Evolutionary conservation across 371 early-diverging fungal species (phyloP).

Genomic region (Rhizomucor pusillus): DNA sequence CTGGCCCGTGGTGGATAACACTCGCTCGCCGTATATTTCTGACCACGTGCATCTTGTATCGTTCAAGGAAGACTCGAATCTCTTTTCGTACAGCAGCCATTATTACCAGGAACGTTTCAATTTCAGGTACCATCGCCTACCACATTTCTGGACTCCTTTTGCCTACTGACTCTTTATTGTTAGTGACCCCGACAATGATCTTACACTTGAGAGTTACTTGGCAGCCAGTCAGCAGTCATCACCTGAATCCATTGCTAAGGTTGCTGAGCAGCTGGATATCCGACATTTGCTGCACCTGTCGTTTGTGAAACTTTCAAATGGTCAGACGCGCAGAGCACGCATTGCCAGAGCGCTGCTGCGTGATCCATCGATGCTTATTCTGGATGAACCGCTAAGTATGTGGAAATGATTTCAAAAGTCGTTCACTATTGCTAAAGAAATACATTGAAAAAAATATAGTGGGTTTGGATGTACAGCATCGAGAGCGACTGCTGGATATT

Average conservation of each 20-base stretch:
- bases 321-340: constrained; percentile 57
- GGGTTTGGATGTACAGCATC: constrained; percentile 58
- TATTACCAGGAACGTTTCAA: constrained; percentile 61
- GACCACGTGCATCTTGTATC: constrained; percentile 46
- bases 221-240: constrained; percentile 5
- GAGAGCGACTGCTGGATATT: constrained; percentile 34
- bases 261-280: constrained; percentile 32
- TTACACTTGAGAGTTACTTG: constrained; percentile 29
- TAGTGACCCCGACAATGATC: constrained; percentile 50
- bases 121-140: constrained; percentile 31
- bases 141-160: too few species aligned
- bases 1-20: constrained; percentile 33
- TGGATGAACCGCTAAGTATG: constrained; percentile 64
- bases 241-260: constrained; percentile 12
- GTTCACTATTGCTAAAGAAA: background rate
- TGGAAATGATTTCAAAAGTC: background rate
- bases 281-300: constrained; percentile 33
- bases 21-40: constrained; percentile 29
- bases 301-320: constrained; percentile 58
- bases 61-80: constrained; percentile 46
- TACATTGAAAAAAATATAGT: constrained; percentile 22
- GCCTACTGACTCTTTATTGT: too few species aligned
- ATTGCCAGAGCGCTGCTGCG: constrained; percentile 46
- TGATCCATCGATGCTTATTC: constrained; percentile 38
- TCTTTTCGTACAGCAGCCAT: constrained; percentile 45